These are phyloP conservation scores for Prunella vulgaris DNA, from an alignment of 257 asterid species.

Conservation along the genomic window DNA sequence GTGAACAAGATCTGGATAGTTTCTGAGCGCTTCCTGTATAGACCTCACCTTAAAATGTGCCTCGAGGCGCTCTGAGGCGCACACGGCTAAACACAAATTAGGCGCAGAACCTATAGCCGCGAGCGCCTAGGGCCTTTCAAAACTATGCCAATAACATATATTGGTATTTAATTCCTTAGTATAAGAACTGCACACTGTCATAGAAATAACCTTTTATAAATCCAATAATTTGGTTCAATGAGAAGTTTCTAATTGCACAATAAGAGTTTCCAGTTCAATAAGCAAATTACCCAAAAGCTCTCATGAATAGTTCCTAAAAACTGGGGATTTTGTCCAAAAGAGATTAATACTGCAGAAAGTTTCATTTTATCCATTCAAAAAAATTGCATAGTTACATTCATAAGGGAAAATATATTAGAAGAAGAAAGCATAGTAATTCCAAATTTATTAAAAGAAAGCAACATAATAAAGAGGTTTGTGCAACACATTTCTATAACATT, in stretches of 20 bases:
- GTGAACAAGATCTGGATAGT: too few species aligned
- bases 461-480: constrained; percentile 18
- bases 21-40: too few species aligned
- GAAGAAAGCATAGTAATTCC: constrained; percentile 7
- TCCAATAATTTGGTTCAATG: background rate
- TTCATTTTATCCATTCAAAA: background rate
- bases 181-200: background rate
- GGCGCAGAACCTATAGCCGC: too few species aligned
- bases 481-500: constrained; percentile 38
- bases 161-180: background rate
- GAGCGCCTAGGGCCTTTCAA: too few species aligned
- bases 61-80: too few species aligned
- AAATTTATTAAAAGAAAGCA: background rate
- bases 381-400: background rate
- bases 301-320: background rate
- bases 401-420: background rate
- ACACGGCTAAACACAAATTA: too few species aligned
- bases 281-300: background rate
- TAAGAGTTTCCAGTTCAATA: background rate
- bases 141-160: too few species aligned
- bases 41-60: too few species aligned
- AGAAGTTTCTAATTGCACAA: background rate
- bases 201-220: background rate
- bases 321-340: background rate
- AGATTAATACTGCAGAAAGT: background rate